Conservation (phyloP, 225 moss, liverwort and hornwort genomes). For the Physcomitrium patens region DNA sequence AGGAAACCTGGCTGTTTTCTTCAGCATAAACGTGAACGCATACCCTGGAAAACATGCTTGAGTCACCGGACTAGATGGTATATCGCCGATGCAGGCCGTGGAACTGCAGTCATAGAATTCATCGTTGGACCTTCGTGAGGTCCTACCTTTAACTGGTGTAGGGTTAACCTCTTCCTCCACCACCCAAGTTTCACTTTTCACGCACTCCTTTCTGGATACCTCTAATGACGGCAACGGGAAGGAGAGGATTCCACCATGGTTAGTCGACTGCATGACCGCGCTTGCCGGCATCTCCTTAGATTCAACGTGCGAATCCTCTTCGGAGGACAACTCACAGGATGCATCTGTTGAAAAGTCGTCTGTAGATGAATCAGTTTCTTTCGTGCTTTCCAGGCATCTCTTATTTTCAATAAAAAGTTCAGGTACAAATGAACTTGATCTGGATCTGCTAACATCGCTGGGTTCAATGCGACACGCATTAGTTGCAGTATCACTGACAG, state of each 20-base stretch:
- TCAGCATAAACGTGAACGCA: conserved; percentile 49
- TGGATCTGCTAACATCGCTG: conserved; percentile 35
- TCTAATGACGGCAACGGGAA: conserved; percentile 32
- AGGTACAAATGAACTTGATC: conserved; percentile 20
- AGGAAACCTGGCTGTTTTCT: conserved; percentile 46
- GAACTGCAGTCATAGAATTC: conserved; percentile 27
- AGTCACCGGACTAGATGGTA: conserved; percentile 29
- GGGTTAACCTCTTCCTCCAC: conserved; percentile 42
- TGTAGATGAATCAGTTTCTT: conserved; percentile 28
- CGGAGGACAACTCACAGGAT: conserved; percentile 29
- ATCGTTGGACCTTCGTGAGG: conserved; percentile 20
- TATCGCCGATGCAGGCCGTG: conserved; percentile 14
- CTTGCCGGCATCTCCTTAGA: conserved; percentile 24
- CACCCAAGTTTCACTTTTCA: conserved; percentile 51
- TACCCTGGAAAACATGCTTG: conserved; percentile 56
- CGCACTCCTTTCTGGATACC: conserved; percentile 32
- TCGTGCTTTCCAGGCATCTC: conserved; percentile 34
- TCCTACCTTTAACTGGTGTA: conserved; percentile 16
- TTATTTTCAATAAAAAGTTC: conserved; percentile 47
- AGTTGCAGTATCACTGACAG: conserved; percentile 5
- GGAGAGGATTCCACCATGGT: conserved; percentile 22
- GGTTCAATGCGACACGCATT: conserved; percentile 28
- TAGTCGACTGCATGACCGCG: conserved; percentile 15
- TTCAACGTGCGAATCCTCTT: conserved; percentile 28
- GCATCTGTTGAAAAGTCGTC: conserved; percentile 33